phyloP scores from a whole-genome alignment of 225 moss, liverwort and hornwort genomes.

The Climacium dendroides region DNA sequence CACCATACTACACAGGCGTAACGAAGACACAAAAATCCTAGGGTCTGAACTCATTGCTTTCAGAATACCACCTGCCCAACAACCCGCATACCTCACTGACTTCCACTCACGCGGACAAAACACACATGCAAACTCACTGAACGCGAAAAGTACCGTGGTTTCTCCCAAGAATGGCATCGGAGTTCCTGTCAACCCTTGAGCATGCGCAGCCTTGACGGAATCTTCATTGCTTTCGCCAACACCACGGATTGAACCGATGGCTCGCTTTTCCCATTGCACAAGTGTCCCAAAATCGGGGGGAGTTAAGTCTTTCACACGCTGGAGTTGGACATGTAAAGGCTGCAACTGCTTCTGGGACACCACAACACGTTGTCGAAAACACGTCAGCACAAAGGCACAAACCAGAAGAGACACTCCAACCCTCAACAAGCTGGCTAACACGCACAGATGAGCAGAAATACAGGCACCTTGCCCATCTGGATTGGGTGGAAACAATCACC shows the following conservation, averaged over 20 bases:
- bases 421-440: neutral
- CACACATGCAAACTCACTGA: neutral
- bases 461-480: neutral
- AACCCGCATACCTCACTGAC: neutral
- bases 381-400: neutral
- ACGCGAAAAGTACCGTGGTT: conserved; percentile 51
- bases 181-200: conserved; percentile 80
- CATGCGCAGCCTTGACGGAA: conserved; percentile 56
- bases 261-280: conserved; percentile 93
- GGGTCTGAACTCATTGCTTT: neutral
- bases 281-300: conserved; percentile 95
- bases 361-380: neutral
- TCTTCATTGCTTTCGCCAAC: conserved; percentile 62
- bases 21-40: neutral
- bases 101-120: neutral
- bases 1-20: neutral
- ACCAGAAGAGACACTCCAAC: neutral
- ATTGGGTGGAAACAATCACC: neutral
- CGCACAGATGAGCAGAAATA: neutral
- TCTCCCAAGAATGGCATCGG: conserved; percentile 95
- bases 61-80: neutral
- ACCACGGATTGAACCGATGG: conserved; percentile 59
- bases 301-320: conserved; percentile 70
- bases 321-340: conserved; percentile 67
- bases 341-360: conserved; percentile 80